phyloP scores from a whole-genome alignment of 2,329 filamentous ascomycete species.

The Corniculantispora saksenae region DNA sequence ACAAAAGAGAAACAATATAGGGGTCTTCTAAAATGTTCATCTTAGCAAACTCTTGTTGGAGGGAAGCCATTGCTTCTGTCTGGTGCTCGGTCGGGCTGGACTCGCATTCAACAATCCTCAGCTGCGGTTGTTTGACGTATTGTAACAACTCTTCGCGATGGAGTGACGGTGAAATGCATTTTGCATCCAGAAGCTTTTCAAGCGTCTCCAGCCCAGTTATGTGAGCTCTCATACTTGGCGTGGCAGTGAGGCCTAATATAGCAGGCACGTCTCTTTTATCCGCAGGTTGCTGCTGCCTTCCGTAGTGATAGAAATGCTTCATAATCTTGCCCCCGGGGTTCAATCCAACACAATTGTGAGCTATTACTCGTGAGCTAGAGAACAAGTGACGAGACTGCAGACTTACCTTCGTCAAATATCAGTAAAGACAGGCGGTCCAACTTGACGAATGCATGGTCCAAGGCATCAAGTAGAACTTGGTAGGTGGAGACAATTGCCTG shows the following conservation, averaged over 20 bases:
- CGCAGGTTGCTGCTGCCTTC: constrained; percentile 29
- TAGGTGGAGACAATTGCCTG: constrained; percentile 78
- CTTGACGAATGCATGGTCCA: constrained; percentile 71
- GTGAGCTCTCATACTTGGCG: constrained; percentile 66
- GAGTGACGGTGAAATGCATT: constrained; percentile 66
- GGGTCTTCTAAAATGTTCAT: constrained; percentile 65
- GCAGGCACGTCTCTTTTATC: constrained; percentile 51
- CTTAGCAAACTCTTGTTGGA: constrained; percentile 41
- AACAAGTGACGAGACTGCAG: not conserved
- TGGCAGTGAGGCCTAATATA: constrained; percentile 80
- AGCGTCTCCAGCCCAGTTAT: constrained; percentile 58
- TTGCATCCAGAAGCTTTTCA: constrained; percentile 69
- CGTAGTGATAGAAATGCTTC: constrained; percentile 66
- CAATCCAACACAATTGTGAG: constrained; percentile 70
- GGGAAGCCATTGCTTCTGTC: constrained; percentile 42
- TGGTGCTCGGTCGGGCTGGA: constrained; percentile 11
- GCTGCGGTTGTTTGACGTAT: constrained; percentile 65
- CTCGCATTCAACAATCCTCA: constrained; percentile 42
- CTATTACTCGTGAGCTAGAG: constrained; percentile 42
- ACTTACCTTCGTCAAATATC: constrained; percentile 78
- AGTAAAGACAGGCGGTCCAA: constrained; percentile 66
- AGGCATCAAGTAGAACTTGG: constrained; percentile 71
- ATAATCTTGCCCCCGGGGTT: constrained; percentile 72
- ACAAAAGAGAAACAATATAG: constrained; percentile 49
- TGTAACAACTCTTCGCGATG: constrained; percentile 70